Conservation (phyloP, 352 stramenopile genomes). For the Aphanomyces stellatus region DNA sequence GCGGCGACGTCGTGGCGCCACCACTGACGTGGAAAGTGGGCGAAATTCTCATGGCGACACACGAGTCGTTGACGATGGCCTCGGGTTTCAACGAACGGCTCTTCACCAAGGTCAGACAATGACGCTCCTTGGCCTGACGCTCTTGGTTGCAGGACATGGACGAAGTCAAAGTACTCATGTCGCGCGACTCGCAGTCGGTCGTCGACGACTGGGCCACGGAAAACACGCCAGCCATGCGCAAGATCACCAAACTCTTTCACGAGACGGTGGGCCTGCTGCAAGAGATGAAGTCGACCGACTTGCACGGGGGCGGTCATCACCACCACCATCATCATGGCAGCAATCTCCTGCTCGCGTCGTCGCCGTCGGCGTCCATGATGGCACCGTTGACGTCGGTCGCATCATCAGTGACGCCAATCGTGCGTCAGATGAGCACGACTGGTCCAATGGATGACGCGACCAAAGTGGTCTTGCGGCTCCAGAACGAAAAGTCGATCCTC, state of each 20-base stretch:
- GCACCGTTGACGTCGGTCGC: background rate
- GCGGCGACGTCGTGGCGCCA: background rate
- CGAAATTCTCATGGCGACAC: slow-evolving; percentile 19
- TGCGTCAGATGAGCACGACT: background rate
- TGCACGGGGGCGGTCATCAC: background rate
- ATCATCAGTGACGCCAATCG: too few species aligned
- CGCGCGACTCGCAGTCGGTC: background rate
- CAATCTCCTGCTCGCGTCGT: too few species aligned
- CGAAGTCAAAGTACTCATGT: slow-evolving; percentile 17
- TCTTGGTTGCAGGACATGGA: slow-evolving; percentile 14
- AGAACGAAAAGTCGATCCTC: slow-evolving; percentile 19
- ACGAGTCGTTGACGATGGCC: slow-evolving; percentile 8
- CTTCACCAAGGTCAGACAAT: slow-evolving; percentile 7
- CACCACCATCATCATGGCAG: background rate
- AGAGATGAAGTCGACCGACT: background rate
- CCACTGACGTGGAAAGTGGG: slow-evolving; percentile 10
- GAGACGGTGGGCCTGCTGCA: background rate
- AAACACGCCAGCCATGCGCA: background rate
- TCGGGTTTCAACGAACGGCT: slow-evolving; percentile 15
- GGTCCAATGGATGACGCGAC: background rate
- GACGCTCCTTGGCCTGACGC: too few species aligned
- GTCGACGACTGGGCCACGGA: slow-evolving; percentile 6
- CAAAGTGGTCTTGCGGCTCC: slow-evolving; percentile 7
- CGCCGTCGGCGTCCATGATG: background rate
- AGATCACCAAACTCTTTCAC: slow-evolving; percentile 2